phyloP scores from a whole-genome alignment of 345 rosid species.

The Eucalyptus curtisii region DNA sequence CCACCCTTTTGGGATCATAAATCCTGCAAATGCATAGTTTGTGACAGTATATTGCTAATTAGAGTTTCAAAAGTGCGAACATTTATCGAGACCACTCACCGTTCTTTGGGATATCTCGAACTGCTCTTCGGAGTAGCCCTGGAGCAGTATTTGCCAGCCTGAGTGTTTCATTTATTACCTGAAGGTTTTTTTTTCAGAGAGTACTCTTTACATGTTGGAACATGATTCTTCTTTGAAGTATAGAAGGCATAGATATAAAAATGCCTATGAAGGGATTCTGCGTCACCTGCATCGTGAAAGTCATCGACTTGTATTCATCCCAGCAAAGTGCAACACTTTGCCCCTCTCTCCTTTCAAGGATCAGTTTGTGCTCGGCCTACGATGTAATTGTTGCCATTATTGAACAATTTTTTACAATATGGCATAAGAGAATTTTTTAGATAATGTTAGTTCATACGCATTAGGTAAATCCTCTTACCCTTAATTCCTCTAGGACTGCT shows the following conservation, averaged over 20 bases:
- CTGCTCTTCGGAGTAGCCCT: constrained; percentile 16
- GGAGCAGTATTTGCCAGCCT: constrained; percentile 25
- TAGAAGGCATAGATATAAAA: neutral
- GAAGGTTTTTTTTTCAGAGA: neutral
- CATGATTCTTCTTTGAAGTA: neutral
- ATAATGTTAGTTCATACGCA: neutral
- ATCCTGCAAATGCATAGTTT: neutral
- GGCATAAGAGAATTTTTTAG: neutral
- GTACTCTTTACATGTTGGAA: neutral
- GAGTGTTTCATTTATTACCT: constrained; percentile 34
- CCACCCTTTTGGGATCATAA: constrained; percentile 20
- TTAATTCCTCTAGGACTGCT: neutral
- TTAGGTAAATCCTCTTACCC: neutral
- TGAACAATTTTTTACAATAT: neutral
- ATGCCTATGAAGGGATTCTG: neutral
- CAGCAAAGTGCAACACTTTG: neutral
- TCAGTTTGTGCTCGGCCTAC: neutral
- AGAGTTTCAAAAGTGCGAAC: neutral
- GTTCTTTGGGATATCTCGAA: constrained; percentile 4
- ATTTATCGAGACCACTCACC: neutral
- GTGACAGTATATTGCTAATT: neutral
- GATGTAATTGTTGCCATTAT: neutral
- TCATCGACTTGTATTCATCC: neutral
- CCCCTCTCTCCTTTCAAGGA: neutral
- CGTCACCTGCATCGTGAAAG: neutral